phyloP scores from a whole-genome alignment of 495 filamentous ascomycete genomes.

The Cenococcum geophilum region DNA sequence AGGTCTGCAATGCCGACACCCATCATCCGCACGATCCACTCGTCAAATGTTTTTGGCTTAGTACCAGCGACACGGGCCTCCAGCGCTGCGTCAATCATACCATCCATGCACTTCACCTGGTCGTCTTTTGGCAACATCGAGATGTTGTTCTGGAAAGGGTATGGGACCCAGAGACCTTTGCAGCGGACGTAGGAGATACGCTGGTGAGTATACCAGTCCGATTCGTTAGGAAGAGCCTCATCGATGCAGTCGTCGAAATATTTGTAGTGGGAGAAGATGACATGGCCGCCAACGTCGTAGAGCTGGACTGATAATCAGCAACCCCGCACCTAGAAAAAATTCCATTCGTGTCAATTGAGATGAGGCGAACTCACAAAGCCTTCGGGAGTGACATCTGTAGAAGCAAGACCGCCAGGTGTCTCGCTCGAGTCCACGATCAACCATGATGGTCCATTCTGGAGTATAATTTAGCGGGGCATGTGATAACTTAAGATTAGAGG shows the following conservation, averaged over 20 bases:
- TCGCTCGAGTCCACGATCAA: conserved; percentile 90
- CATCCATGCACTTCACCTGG: conserved; percentile 90
- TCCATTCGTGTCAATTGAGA: background rate
- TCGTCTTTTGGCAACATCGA: conserved; percentile 97
- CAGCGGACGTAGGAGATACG: conserved; percentile 98
- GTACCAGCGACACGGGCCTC: conserved; percentile 77
- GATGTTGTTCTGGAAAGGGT: conserved; percentile 99
- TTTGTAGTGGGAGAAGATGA: conserved; percentile 99
- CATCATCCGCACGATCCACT: conserved; percentile 95
- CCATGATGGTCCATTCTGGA: conserved; percentile 84
- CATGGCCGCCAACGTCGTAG: conserved; percentile 98
- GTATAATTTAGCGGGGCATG: conserved; percentile 4
- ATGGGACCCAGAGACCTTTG: conserved; percentile 93
- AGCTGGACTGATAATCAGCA: conserved; percentile 52
- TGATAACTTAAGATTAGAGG: conserved; percentile 10
- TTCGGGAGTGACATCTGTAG: conserved; percentile 91
- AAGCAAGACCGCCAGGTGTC: conserved; percentile 91
- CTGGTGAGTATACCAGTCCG: conserved; percentile 97
- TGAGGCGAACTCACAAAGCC: conserved; percentile 75
- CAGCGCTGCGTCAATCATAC: conserved; percentile 92
- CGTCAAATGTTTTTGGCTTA: conserved; percentile 94
- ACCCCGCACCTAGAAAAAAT: background rate
- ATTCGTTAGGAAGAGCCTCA: conserved; percentile 85
- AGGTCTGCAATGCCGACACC: conserved; percentile 84
- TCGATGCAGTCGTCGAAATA: conserved; percentile 99